Evolutionary conservation across 768 basidiomycete genomes (phyloP), one percentile per base, ranked within the genome.

Genomic region (Phylloporus scabripes): DNA sequence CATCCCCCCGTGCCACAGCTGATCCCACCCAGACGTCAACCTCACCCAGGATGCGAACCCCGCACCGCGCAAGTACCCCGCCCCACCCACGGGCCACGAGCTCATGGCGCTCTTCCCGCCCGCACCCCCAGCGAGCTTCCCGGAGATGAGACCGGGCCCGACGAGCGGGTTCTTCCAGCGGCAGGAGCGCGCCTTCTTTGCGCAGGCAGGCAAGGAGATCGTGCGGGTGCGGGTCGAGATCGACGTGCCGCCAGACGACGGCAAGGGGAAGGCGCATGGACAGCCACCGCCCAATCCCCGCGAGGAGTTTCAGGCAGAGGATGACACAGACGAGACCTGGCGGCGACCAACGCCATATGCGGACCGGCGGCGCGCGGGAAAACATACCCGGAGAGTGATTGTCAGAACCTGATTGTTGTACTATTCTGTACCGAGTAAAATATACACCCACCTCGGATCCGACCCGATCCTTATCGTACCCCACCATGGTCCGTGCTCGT

Each of bases 31-130:
- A 85, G 85, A 87, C 63, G 71, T 87, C 57, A 83, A 86, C 62
- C 74, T 86, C 42, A 70, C 77, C 0, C 77, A 78, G 50, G 70
- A 74, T 34, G 70, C 74, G 48, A 77, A 76, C 55, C 69, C 73
- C 50, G 62, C 69, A 3, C 68, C 75, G 3, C 72, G 82, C 49
- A 82, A 81, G 54, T 86, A 80, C 61, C 87, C 87, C 15, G 78
- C 83, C 1, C 87, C 87, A 1, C 83, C 85, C 5, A 87, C 84
- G 0, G 87, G 87, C 2, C 87, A 90, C 57, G 85, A 90, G 56
- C 76, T 90, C 57, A 90, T 90, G 87, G 84, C 84, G 12, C 78
- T 90, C 71, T 90, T 89, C 61, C 87, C 87, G 1, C 77, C 87
- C 5, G 71, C 80, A 4, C 76, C 85, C 14, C 87, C 87, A 1